Conservation (phyloP, 2,329 filamentous ascomycete genomes). For the Acephala macrosclerotiorum region DNA sequence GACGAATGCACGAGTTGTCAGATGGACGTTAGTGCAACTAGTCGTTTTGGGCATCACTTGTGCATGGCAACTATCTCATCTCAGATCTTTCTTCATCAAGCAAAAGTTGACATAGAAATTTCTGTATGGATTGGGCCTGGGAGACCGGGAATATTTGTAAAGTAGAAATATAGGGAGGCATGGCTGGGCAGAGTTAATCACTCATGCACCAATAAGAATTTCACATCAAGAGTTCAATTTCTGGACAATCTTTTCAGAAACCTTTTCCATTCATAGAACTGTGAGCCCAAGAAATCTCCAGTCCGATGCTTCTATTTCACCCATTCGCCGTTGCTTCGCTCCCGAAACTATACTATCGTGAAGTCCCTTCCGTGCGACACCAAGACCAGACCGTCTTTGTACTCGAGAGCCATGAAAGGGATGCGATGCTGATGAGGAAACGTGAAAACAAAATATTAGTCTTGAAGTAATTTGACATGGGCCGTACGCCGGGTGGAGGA, state of each 20-base stretch:
- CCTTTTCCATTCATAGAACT: slow-evolving; percentile 40
- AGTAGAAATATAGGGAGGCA: slow-evolving; percentile 13
- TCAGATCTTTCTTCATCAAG: slow-evolving; percentile 99
- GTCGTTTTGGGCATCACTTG: slow-evolving; percentile 85
- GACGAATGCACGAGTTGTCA: slow-evolving; percentile 89
- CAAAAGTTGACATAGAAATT: slow-evolving; percentile 88
- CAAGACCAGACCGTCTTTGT: slow-evolving; percentile 37
- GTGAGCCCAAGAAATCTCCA: slow-evolving; percentile 33
- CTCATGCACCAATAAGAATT: slow-evolving; percentile 13
- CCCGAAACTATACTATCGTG: slow-evolving; percentile 40
- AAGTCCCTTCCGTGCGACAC: slow-evolving; percentile 38
- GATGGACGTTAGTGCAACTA: slow-evolving; percentile 93
- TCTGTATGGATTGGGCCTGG: neutral
- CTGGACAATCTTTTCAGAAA: slow-evolving; percentile 22
- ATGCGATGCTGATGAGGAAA: slow-evolving; percentile 36
- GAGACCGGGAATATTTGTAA: slow-evolving; percentile 15
- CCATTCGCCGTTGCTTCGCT: slow-evolving; percentile 43
- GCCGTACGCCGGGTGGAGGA: slow-evolving; percentile 31
- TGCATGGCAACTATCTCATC: slow-evolving; percentile 95
- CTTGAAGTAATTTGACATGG: slow-evolving; percentile 38
- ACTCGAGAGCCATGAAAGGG: slow-evolving; percentile 34
- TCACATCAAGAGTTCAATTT: slow-evolving; percentile 30
- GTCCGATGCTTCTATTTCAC: slow-evolving; percentile 41
- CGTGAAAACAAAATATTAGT: slow-evolving; percentile 41
- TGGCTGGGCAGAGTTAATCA: slow-evolving; percentile 15